These are phyloP conservation scores for Aspergillus vadensis DNA, from an alignment of 2,329 filamentous ascomycete genomes.

Conservation along the genomic window DNA sequence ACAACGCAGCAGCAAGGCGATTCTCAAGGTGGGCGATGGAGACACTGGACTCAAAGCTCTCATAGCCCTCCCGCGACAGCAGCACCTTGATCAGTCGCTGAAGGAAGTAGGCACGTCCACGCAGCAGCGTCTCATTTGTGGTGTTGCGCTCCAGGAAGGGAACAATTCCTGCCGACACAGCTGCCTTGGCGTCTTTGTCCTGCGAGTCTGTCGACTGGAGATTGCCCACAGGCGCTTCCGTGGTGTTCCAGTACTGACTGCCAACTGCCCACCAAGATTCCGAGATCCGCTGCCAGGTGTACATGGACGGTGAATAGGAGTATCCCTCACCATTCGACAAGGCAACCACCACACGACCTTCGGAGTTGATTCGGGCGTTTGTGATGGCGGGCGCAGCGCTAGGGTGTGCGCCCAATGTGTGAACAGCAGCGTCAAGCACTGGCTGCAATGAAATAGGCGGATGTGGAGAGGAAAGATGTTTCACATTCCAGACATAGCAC, in stretches of 20 bases:
- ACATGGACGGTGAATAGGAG: constrained; percentile 82
- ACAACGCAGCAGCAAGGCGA: constrained; percentile 82
- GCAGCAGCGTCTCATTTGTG: constrained; percentile 86
- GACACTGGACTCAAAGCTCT: constrained; percentile 85
- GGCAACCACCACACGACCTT: constrained; percentile 82
- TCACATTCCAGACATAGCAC: constrained; percentile 92
- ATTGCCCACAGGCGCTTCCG: constrained; percentile 83
- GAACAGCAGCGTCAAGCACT: constrained; percentile 81
- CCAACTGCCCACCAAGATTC: constrained; percentile 98
- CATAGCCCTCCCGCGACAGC: constrained; percentile 84
- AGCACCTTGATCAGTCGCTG: constrained; percentile 89
- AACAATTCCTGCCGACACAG: constrained; percentile 86
- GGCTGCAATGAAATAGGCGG: constrained; percentile 87
- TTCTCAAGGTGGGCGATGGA: constrained; percentile 96
- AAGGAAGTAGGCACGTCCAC: constrained; percentile 86
- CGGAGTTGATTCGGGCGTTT: constrained; percentile 86
- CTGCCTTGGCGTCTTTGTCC: constrained; percentile 52
- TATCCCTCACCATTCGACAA: constrained; percentile 94
- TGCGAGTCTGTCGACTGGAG: constrained; percentile 71
- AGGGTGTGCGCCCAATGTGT: constrained; percentile 75
- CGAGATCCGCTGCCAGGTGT: constrained; percentile 90
- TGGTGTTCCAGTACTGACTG: constrained; percentile 98
- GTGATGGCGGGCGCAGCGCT: constrained; percentile 82
- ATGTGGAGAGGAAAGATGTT: constrained; percentile 78
- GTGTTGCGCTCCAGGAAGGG: constrained; percentile 92